Evolutionary conservation across 345 rosid species (phyloP).

Genomic region (Brassica nigra): DNA sequence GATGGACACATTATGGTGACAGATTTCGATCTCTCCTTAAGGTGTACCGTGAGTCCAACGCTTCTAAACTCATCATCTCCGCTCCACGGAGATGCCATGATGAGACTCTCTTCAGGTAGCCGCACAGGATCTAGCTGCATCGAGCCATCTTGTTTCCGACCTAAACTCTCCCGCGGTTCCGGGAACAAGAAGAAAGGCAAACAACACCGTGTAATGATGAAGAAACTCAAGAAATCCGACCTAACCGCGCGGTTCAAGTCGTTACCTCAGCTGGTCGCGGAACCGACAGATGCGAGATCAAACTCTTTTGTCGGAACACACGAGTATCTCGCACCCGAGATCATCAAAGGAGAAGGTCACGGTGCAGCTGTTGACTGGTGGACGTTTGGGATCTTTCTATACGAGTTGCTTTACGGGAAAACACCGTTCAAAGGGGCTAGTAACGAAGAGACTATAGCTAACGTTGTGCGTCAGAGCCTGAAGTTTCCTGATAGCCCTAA

Average conservation of each 20-base stretch:
- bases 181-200: conserved; percentile 54
- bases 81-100: conserved; percentile 55
- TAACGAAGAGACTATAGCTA: conserved; percentile 84
- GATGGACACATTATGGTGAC: conserved; percentile 99
- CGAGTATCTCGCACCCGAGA: conserved; percentile 94
- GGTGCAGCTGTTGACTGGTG: conserved; percentile 99
- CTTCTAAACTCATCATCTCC: conserved; percentile 66
- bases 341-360: conserved; percentile 96
- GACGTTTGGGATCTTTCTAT: conserved; percentile 90
- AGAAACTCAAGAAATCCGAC: conserved; percentile 64
- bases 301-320: conserved; percentile 98
- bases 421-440: conserved; percentile 88
- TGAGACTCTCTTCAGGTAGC: conserved; percentile 68
- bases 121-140: conserved; percentile 68
- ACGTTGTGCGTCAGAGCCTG: conserved; percentile 75
- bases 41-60: conserved; percentile 87
- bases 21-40: conserved; percentile 90
- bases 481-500: conserved; percentile 76
- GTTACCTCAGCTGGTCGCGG: conserved; percentile 92
- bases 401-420: conserved; percentile 78
- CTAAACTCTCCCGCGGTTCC: conserved; percentile 61
- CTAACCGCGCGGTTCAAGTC: conserved; percentile 50
- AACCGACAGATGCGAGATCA: conserved; percentile 94
- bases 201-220: conserved; percentile 46
- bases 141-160: conserved; percentile 79